phyloP scores from a whole-genome alignment of 176 grass and related monocot genomes.

The Zoysia pacifica region DNA sequence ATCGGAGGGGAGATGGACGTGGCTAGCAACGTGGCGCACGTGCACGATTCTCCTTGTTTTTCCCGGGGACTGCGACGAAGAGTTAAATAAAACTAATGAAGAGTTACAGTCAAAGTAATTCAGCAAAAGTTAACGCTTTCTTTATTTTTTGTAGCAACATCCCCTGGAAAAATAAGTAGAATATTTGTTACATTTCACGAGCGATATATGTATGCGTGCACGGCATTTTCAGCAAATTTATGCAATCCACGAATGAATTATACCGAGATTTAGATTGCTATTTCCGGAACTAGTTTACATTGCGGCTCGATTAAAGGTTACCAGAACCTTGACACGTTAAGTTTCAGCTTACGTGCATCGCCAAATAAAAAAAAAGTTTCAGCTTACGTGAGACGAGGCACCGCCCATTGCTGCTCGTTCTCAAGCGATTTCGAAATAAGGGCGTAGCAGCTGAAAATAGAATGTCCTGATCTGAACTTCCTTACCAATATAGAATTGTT shows the following conservation, averaged over 20 bases:
- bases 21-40: constrained; percentile 16
- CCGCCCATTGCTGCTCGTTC: no score
- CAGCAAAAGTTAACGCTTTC: no score
- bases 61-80: background rate
- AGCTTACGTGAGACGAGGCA: background rate
- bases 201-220: no score
- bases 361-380: background rate
- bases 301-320: no score
- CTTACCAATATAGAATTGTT: background rate
- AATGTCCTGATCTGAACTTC: constrained; percentile 1
- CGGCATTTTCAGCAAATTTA: no score
- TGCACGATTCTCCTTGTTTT: constrained; percentile 10
- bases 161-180: background rate
- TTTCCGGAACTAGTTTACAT: background rate
- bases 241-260: background rate
- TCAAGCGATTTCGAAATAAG: constrained; percentile 25
- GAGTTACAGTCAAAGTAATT: no score
- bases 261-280: background rate
- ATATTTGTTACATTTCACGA: no score
- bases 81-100: background rate
- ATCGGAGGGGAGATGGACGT: constrained; percentile 1
- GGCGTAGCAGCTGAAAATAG: constrained; percentile 27
- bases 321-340: no score
- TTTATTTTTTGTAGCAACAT: background rate
- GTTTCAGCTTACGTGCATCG: no score